Conservation (phyloP, 192 early-diverging fungal species). For the Umbelopsis ramanniana region DNA sequence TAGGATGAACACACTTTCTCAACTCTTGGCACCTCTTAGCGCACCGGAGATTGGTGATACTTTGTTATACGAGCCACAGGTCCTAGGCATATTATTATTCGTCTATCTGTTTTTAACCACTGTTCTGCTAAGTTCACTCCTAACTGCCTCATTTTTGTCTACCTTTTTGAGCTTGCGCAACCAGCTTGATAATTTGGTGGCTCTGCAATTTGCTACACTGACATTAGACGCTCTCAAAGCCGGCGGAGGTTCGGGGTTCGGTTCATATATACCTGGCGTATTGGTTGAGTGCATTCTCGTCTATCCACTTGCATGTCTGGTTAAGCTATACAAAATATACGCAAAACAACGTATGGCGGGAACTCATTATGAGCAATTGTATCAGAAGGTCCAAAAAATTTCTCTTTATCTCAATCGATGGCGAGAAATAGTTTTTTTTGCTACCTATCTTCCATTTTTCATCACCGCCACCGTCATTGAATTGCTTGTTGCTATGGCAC, state of each 20-base stretch:
- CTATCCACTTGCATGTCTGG: neutral
- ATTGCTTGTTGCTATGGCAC: neutral
- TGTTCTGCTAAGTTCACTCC: slow-evolving; percentile 23
- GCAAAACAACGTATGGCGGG: neutral
- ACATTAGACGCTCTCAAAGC: slow-evolving; percentile 1
- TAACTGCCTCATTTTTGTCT: slow-evolving; percentile 34
- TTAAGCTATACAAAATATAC: too few relatives aligned
- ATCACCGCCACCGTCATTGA: neutral
- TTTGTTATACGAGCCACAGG: slow-evolving; percentile 30
- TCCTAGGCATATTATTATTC: slow-evolving; percentile 29
- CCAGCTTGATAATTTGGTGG: neutral
- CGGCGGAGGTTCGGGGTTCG: slow-evolving; percentile 4
- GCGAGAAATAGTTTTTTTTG: neutral
- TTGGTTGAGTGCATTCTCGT: slow-evolving; percentile 9
- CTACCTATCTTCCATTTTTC: slow-evolving; percentile 3
- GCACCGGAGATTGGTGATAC: slow-evolving; percentile 41
- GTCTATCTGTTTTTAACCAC: slow-evolving; percentile 35
- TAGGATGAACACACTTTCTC: neutral
- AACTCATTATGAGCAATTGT: neutral
- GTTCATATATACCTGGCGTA: neutral
- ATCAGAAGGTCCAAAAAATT: neutral
- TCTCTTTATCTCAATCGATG: neutral
- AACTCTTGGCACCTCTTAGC: slow-evolving; percentile 16
- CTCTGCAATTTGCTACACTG: neutral
- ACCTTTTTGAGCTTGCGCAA: slow-evolving; percentile 24